Base-by-base conservation (phyloP, 176 grass and related monocot species). In the Triticum timopheevii region DNA sequence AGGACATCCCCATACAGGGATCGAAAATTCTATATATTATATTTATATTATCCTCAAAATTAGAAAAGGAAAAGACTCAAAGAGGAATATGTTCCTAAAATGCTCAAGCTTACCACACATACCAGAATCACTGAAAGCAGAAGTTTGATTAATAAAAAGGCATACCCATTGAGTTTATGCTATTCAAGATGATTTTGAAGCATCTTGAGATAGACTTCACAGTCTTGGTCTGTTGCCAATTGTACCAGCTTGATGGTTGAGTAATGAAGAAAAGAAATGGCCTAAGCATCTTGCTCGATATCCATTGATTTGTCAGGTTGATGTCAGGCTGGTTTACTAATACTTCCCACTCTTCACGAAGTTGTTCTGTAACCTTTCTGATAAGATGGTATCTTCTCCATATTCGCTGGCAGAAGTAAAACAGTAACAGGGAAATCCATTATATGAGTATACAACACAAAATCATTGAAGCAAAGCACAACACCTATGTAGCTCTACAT, bases 251-350 rank as follows among this genome's bases (percentile, higher is more conserved):
- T 47, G 92, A 85, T 83, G 85, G 49, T 78, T 83, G 91, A 88
- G 88, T 92, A 69, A 80, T 49, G 69, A 98, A 92, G 81, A 98
- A 98, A 79, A 98, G 90, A 94, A 98, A 95, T 25, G 92, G 96
- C 65, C 96, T 94, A 38, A 98, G 87, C 75, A 98, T 68, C 65
- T 89, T 86, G 64, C 90, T 92, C 52, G 92, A 98, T 84, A 98
- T 94, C 86, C 88, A 98, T 90, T 80, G 73, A 25, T 85, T 81
- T 66, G 88, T 89, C 73, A 94, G 85, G 34, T 77, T 65, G 77
- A 84, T 90, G 38, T 76, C 76, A 68, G 91, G 82, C 47, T 83
- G 67, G 79, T 89, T 91, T 85, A 90, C 54, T 80, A 93, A 76
- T 80, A 78, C 63, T 77, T 89, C 82, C 96, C 93, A 98, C 44